Conservation (phyloP, 768 basidiomycete species). For the Scleroderma citrinum region DNA sequence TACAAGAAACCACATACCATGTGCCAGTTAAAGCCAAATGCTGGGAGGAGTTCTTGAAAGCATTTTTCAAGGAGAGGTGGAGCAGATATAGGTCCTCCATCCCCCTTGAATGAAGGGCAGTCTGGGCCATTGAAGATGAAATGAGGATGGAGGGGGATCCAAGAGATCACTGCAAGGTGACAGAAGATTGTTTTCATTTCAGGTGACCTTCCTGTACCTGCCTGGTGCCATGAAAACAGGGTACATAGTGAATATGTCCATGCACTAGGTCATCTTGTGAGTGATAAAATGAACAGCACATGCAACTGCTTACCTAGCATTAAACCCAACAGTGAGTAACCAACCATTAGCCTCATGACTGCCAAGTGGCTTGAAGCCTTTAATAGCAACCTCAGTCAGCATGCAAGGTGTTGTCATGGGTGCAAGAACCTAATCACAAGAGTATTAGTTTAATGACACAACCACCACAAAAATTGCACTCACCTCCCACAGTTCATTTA, state of each 20-base stretch:
- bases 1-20: constrained; percentile 7
- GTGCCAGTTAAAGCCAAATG: constrained; percentile 37
- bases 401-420: neutral
- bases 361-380: neutral
- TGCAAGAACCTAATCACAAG: neutral
- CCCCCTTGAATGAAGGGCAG: constrained; percentile 38
- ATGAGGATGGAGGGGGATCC: constrained; percentile 33
- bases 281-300: neutral
- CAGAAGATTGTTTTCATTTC: constrained; percentile 41
- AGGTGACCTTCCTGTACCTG: constrained; percentile 35
- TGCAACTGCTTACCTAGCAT: neutral
- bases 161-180: constrained; percentile 33
- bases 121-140: constrained; percentile 48
- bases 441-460: no score
- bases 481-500: no score
- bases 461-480: no score
- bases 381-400: neutral
- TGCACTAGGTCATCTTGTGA: neutral
- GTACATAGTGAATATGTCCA: constrained; percentile 3
- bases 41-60: constrained; percentile 29
- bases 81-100: constrained; percentile 25
- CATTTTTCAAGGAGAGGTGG: constrained; percentile 9
- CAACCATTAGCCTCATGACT: neutral
- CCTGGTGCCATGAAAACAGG: constrained; percentile 6
- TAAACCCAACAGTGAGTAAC: neutral